Percentiles rank a stretch among this genome's conserved stretches.
These are phyloP conservation scores for Thelonectria discophora DNA, from an alignment of 2,329 filamentous ascomycete genomes.

Conservation along the genomic window DNA sequence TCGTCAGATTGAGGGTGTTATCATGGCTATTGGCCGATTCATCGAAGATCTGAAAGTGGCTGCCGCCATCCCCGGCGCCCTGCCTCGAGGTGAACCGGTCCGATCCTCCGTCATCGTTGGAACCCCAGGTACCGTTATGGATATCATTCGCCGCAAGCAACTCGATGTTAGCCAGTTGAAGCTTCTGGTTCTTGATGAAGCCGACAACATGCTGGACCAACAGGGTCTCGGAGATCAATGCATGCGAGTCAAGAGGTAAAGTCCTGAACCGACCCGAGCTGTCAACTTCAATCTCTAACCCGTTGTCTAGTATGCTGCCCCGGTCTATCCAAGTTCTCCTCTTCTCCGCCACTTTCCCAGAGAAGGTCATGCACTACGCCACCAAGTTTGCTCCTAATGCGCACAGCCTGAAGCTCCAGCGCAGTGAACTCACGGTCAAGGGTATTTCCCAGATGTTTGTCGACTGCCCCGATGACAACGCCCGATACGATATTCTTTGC, in stretches of 20 bases:
- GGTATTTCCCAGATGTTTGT: conserved; percentile 99
- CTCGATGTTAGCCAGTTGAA: conserved; percentile 77
- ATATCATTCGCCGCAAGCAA: conserved; percentile 80
- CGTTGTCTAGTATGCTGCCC: conserved; percentile 70
- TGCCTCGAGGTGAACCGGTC: conserved; percentile 74
- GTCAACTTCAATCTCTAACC: conserved; percentile 47
- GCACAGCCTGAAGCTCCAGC: conserved; percentile 86
- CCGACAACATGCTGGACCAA: conserved; percentile 98
- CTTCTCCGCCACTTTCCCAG: conserved; percentile 94
- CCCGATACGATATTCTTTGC: conserved; percentile 89
- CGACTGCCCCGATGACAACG: conserved; percentile 82
- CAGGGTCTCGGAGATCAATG: conserved; percentile 96
- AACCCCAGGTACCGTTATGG: conserved; percentile 92
- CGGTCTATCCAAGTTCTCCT: conserved; percentile 84
- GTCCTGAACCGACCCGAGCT: neutral
- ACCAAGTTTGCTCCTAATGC: conserved; percentile 84
- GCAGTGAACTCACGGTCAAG: conserved; percentile 92
- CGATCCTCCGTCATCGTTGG: conserved; percentile 86
- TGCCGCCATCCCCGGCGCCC: conserved; percentile 82
- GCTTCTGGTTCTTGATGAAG: conserved; percentile 92
- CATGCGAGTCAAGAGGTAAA: conserved; percentile 82
- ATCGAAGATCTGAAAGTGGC: conserved; percentile 78
- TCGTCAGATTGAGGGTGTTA: conserved; percentile 89
- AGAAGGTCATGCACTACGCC: conserved; percentile 85
- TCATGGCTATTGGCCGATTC: conserved; percentile 85